A percentile compares a stretch with the other conserved stretches of the same genome.
Evolutionary conservation across 306 rosid genomes (phyloP).

Genomic region (Cucurbita argyrosperma): DNA sequence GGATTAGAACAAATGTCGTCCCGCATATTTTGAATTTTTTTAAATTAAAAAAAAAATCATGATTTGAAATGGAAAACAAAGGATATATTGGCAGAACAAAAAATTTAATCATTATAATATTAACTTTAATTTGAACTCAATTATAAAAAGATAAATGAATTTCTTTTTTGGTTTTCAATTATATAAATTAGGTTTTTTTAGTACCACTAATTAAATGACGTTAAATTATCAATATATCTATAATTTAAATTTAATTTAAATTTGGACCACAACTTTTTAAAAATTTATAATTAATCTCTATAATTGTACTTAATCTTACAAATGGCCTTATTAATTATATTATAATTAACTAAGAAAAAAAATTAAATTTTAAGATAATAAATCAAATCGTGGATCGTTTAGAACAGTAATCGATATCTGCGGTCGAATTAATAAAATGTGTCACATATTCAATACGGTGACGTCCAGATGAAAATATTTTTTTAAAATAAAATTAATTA

Average conservation of each 20-base stretch:
- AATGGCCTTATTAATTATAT: too few relatives aligned
- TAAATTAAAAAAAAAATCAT: too few relatives aligned
- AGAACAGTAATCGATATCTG: too few relatives aligned
- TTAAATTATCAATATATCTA: not conserved
- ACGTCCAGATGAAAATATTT: too few relatives aligned
- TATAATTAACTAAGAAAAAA: too few relatives aligned
- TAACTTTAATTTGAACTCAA: not conserved
- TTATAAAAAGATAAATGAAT: not conserved
- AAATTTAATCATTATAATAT: not conserved
- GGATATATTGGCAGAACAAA: not conserved
- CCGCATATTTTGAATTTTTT: not conserved
- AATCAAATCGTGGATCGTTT: too few relatives aligned
- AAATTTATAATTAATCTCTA: not conserved
- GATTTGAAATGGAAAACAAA: not conserved
- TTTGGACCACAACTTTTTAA: not conserved
- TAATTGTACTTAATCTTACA: not conserved
- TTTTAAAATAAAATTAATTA: too few relatives aligned
- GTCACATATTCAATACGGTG: too few relatives aligned
- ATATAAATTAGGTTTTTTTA: not conserved
- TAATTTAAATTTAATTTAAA: not conserved
- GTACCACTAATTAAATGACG: not conserved
- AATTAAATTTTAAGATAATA: too few relatives aligned
- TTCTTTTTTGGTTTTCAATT: not conserved
- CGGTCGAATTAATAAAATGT: too few relatives aligned
- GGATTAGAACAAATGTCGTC: too few relatives aligned